phyloP scores from a whole-genome alignment of 441 rosid genomes.

The Gossypium davidsonii region DNA sequence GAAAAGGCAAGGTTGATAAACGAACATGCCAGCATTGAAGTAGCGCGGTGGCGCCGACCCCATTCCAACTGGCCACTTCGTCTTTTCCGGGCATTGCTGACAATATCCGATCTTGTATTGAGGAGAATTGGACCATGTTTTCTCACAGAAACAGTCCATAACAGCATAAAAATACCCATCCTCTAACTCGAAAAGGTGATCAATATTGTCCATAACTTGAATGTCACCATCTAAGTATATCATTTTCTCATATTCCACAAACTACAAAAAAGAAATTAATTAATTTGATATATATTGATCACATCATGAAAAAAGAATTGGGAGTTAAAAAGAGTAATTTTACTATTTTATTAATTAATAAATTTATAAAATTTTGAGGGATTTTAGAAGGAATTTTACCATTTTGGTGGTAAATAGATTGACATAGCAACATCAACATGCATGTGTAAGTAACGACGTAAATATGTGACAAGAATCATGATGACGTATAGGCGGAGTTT shows the following conservation, averaged over 20 bases:
- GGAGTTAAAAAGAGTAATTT: neutral
- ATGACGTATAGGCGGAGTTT: too few relatives aligned
- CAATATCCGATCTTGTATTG: conserved; percentile 65
- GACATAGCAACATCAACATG: too few relatives aligned
- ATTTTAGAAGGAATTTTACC: too few relatives aligned
- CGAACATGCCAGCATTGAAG: conserved; percentile 61
- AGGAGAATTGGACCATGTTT: conserved; percentile 40
- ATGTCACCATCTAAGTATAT: conserved; percentile 79
- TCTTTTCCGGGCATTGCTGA: conserved; percentile 65
- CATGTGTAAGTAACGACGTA: too few relatives aligned
- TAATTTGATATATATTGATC: neutral
- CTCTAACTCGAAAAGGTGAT: conserved; percentile 51
- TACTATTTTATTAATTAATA: neutral
- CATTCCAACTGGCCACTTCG: conserved; percentile 37
- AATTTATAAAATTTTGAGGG: too few relatives aligned
- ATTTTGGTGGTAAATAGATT: too few relatives aligned
- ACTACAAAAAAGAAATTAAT: conserved; percentile 22
- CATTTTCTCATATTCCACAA: conserved; percentile 75
- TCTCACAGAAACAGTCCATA: conserved; percentile 78
- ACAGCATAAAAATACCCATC: conserved; percentile 59
- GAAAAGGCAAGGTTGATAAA: conserved; percentile 37
- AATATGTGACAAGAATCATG: too few relatives aligned
- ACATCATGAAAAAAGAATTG: neutral
- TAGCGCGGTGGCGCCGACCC: conserved; percentile 44
- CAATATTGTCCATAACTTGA: conserved; percentile 68